Base-by-base conservation (phyloP, 2,329 filamentous ascomycete genomes). In the Aureobasidium subglaciale region DNA sequence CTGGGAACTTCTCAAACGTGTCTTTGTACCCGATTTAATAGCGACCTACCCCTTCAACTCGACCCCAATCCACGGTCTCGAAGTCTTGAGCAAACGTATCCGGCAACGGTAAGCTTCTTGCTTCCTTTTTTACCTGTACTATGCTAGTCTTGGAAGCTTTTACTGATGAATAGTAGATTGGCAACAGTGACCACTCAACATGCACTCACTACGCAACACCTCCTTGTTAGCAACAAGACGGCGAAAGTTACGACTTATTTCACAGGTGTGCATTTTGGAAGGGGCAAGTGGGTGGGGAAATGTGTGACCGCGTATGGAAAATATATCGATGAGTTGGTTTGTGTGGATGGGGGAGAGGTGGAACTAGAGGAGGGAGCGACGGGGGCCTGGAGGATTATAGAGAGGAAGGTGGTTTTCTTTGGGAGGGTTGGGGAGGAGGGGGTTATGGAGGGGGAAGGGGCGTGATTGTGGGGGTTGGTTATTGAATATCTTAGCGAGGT, bases 171-270 rank as follows among this genome's bases (percentile, higher is more conserved):
- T n/a, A n/a, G 5, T 49, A 74, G 72, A 37, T 65, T 75, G 27
- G 66, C 67, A 16, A 70, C 67, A 4, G 67, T 75, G 13, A 65
- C 63, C 4, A 73, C 72, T 5, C 72, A 75, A 49, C 73, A 76
- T 59, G 68, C 64, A 16, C 66, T 76, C 4, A 74, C 71, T 3
- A 75, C 73, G 1, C 71, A 74, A 55, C 45, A 60, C 1, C 37
- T 54, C 10, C 6, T 42, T 2, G 4, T 43, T 20, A 60, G 63
- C 10, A 8, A 16, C 9, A 8, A n/a, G 3, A 63, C 62, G 5
- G 73, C 72, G 7, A 61, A 62, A 11, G 66, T 68, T 1, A 65
- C 64, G 1, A 75, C 73, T 0, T 71, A 74, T 54, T 76, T 75
- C 56, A 68, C 70, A 2, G 72, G 68, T 8, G 64, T 68, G 3